Evolutionary conservation across 1,284 basidiomycete species (phyloP).

Genomic region (Naganishia sp.): DNA sequence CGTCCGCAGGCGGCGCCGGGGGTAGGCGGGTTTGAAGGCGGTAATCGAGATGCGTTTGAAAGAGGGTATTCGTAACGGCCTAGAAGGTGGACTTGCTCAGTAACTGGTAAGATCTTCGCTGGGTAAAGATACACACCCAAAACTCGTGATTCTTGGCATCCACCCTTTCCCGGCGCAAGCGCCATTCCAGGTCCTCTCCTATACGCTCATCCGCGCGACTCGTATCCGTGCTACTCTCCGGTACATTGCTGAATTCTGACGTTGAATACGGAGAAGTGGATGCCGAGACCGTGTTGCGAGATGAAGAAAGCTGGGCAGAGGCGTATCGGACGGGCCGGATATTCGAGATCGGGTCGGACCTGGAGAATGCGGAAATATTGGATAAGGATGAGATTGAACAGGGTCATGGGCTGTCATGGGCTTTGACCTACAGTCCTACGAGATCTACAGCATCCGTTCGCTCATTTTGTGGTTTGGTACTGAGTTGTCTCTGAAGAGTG

Average conservation of each 20-base stretch:
- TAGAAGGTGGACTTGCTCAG: neutral
- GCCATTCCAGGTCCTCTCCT: conserved; percentile 25
- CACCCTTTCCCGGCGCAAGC: conserved; percentile 30
- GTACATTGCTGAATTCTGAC: conserved; percentile 27
- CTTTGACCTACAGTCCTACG: conserved; percentile 12
- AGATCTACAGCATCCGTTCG: neutral
- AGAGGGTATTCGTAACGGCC: conserved; percentile 33
- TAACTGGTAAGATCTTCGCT: neutral
- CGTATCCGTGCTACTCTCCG: neutral
- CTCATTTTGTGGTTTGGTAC: conserved; percentile 5
- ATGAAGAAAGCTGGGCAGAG: conserved; percentile 4
- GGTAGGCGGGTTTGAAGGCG: conserved; percentile 28
- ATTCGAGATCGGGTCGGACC: conserved; percentile 31
- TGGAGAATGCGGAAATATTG: neutral
- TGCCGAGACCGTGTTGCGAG: neutral
- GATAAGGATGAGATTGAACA: neutral
- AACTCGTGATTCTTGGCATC: conserved; percentile 35
- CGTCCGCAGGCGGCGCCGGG: conserved; percentile 14
- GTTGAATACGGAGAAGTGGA: conserved; percentile 29
- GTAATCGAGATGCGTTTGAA: conserved; percentile 28
- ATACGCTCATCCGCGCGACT: conserved; percentile 6
- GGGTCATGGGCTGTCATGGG: neutral
- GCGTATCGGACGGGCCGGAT: conserved; percentile 32
- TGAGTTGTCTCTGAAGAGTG: conserved; percentile 1
- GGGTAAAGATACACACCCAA: conserved; percentile 26